Evolutionary conservation across 2,329 filamentous ascomycete genomes (phyloP), one percentile per base, ranked within the genome.

Genomic region (Clonostachys chloroleuca): DNA sequence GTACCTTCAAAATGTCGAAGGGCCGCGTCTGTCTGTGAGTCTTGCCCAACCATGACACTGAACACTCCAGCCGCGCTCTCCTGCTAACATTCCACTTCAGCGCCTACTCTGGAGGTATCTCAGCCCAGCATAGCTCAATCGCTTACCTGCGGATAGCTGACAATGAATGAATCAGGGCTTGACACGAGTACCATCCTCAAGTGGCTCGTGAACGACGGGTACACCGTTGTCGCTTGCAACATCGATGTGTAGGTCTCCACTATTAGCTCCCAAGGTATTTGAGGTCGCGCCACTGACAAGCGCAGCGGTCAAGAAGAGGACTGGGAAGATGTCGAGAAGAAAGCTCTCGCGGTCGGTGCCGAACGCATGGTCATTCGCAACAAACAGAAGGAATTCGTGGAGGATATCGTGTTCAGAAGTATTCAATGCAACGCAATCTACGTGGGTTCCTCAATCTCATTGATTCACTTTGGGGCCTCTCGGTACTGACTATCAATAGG

Each of bases 391-490:
- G 83, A 87, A 67, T 89, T 91, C 62, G 78, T 91, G 52, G 83
- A 89, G 58, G 79, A 89, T 68, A 77, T 90, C 39, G 86, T 83
- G 75, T 89, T 85, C 76, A 84, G 81, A 48, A 86, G 86, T 49
- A 79, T 91, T 54, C 83, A 87, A 65, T 86, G 24, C 56, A 78
- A 80, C 57, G 77, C 76, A 45, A 75, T 80, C 60, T 83, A 80
- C 60, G 79, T 88, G 24, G 24, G 24, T 30, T 10, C 9, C 9
- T 30, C 24, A 30, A 30, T 30, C 24, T 10, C 24, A 30, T 30
- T 30, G 24, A 30, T 30, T 30, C 24, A 8, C 24, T 30, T 24
- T 30, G 9, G 24, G 8, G 9, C 3, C 9, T 30, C 24, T 17
- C 17, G 18, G 14, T 30, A 46, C 34, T 18, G 24, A 30, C 24